Conservation (phyloP, 2,329 filamentous ascomycete genomes). For the Daldinia sp. region DNA sequence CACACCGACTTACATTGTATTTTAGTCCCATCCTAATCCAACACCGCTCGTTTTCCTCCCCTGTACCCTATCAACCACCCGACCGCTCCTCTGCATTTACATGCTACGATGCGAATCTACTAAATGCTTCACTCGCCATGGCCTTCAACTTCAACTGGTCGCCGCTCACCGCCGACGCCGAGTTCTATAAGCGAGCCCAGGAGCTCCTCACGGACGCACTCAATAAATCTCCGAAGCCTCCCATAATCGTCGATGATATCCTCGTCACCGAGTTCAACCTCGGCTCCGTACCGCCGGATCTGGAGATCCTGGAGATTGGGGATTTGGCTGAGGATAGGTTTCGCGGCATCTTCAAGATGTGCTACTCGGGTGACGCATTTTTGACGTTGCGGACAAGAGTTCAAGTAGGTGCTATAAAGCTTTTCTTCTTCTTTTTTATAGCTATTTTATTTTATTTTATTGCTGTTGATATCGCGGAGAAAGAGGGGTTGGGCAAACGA, state of each 20-base stretch:
- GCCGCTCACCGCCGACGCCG: slow-evolving; percentile 94
- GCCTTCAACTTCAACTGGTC: slow-evolving; percentile 99
- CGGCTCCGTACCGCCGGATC: slow-evolving; percentile 90
- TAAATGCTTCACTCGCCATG: slow-evolving; percentile 73
- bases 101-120: slow-evolving; percentile 39
- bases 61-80: slow-evolving; percentile 15
- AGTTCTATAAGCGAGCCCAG: slow-evolving; percentile 88
- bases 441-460: neutral
- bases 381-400: slow-evolving; percentile 95
- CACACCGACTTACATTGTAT: slow-evolving; percentile 35
- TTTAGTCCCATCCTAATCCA: slow-evolving; percentile 37
- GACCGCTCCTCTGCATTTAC: slow-evolving; percentile 1
- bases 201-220: slow-evolving; percentile 94
- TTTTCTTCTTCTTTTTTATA: slow-evolving; percentile 25
- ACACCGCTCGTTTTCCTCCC: slow-evolving; percentile 24
- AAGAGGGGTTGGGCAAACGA: slow-evolving; percentile 11
- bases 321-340: slow-evolving; percentile 97
- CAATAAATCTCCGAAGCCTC: slow-evolving; percentile 97
- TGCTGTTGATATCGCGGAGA: neutral
- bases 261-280: slow-evolving; percentile 98
- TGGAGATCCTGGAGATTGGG: slow-evolving; percentile 97
- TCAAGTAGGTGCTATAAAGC: slow-evolving; percentile 71
- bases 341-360: slow-evolving; percentile 99
- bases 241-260: slow-evolving; percentile 99
- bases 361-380: slow-evolving; percentile 94